Base-by-base conservation (phyloP, 2,329 filamentous ascomycete genomes). In the Aspergillus sp. region DNA sequence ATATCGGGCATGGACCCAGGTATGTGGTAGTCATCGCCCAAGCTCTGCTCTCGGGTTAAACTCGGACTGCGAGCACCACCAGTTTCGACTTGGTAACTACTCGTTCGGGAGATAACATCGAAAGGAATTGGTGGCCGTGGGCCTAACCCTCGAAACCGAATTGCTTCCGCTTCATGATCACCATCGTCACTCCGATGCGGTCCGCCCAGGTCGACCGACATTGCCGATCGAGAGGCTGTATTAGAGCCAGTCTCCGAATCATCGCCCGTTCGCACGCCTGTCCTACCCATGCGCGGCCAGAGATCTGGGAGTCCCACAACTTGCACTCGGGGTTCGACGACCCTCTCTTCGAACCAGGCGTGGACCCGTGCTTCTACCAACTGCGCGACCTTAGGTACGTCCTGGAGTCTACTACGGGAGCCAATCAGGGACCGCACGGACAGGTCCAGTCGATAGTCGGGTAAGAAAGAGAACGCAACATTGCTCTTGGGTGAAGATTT, bases 381-480 rank as follows among this genome's bases (percentile, higher is more conserved):
- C 60, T 88, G 85, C 0, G 85, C 85, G 47, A 88, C 85, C 60
- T 88, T 88, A 13, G 85, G 85, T 0, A 88, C 83, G 67, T 88
- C 85, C 67, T 87, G 85, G 1, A 88, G 76, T 43, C 85, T 78
- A 50, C 82, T 83, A 48, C 85, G 81, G 5, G 83, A 85, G 55
- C 85, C 85, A 45, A 88, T 84, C 24, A 88, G 78, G 2, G 84
- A 87, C 55, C 83, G 80, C 4, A 87, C 83, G n/a, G 83, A 85
- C 45, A 88, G 78, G 66, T 88, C 85, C 34, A 88, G 81, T 20
- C 85, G 79, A 71, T 88, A 88, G 71, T 88, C 85, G 57, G 79
- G 79, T 4, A 81, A 72, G 63, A 99, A 99, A 56, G 91, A 96
- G 74, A 99, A 98, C 0, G 91, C 91, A 73, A 99, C 89, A 71